Conservation (phyloP, 202 grass and related monocot genomes). For the Elaeis oleifera region DNA sequence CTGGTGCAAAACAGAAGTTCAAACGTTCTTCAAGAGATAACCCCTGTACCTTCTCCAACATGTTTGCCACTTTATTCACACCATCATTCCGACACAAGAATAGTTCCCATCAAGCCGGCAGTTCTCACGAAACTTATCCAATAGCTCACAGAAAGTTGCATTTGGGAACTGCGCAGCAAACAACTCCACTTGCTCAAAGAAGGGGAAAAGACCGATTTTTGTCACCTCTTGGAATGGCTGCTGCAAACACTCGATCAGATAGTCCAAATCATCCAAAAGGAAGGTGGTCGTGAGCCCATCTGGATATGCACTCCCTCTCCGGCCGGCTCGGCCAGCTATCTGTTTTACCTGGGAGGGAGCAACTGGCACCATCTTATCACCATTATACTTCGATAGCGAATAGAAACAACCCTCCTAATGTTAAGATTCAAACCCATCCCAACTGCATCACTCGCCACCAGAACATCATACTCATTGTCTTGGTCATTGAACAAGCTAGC, state of each 20-base stretch:
- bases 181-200: constrained; percentile 89
- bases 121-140: constrained; percentile 78
- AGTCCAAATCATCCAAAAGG: constrained; percentile 71
- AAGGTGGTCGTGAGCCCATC: constrained; percentile 87
- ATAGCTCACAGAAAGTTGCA: constrained; percentile 50
- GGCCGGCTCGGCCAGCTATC: constrained; percentile 84
- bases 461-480: constrained; percentile 75
- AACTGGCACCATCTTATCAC: constrained; percentile 70
- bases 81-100: constrained; percentile 71
- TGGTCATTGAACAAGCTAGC: constrained; percentile 81
- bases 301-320: constrained; percentile 80
- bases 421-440: constrained; percentile 98
- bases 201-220: constrained; percentile 80
- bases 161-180: constrained; percentile 62
- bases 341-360: constrained; percentile 86
- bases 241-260: constrained; percentile 86
- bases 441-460: constrained; percentile 87
- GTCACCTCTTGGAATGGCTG: constrained; percentile 64
- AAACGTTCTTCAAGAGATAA: constrained; percentile 82
- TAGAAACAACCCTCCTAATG: constrained; percentile 82
- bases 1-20: constrained; percentile 85
- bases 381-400: constrained; percentile 65
- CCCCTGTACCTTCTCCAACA: constrained; percentile 69
- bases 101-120: constrained; percentile 62
- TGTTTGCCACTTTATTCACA: constrained; percentile 90